Evolutionary conservation across 179 eudicot genomes (phyloP), one percentile per base, ranked within the genome.

Genomic region (Actinidia polygama): DNA sequence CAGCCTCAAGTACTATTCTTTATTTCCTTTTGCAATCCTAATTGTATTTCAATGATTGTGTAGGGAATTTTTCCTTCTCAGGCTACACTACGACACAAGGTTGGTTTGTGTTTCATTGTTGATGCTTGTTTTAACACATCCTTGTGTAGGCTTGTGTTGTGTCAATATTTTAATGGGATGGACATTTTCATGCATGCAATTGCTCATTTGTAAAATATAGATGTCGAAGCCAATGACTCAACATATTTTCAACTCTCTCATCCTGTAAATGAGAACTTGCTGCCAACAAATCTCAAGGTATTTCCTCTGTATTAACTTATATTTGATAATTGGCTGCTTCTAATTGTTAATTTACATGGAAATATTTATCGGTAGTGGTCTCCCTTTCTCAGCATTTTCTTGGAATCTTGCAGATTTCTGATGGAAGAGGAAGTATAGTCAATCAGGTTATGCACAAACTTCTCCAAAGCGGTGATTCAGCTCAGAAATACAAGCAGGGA

Each of bases 401-500:
- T 26, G 73, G 73, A 80, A 59, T 72, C 14, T 15, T 85, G 81
- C 92, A 94, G 98, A 79, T 80, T 47, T 76, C 89, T 19, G 79
- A 81, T 69, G 81, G 81, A 73, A 86, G 85, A 57, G 86, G 85
- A 77, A 82, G 54, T 51, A 53, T 79, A 67, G 89, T 91, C 26
- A 88, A 88, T 85, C 82, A 84, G 61, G 80, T 96, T 80, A 70
- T 94, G 82, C 97, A 96, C 21, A 90, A 94, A 76, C 91, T 94
- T 84, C 88, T 92, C 68, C 93, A 87, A 73, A 90, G 84, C 76
- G 99, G 99, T 73, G 99, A 95, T 89, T 86, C 91, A 40, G 97
- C 95, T 79, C 92, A 92, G 84, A 95, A 95, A 81, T 94, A 91
- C 86, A 84, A 82, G 68, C 97, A 91, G 44, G 99, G 95, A 47